Evolutionary conservation across 176 grass and related monocot species (phyloP), one percentile per base, ranked within the genome.

Genomic region (Cenchrus purpureus): DNA sequence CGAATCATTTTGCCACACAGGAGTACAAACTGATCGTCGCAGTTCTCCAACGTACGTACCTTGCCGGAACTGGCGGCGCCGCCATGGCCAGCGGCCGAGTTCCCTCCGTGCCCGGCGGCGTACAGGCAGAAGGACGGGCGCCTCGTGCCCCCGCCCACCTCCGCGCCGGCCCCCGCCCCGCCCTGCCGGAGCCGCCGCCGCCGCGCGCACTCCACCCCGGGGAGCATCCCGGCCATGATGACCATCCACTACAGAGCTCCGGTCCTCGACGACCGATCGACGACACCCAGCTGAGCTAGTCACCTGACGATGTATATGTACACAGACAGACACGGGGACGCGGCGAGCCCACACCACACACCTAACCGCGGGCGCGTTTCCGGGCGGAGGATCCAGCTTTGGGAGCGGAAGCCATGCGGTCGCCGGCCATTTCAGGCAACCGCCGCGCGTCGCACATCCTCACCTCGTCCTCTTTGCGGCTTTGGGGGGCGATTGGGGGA

Each of bases 141-240:
- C 75, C 91, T 87, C 6, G 89, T 67, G n/a, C 86, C 58, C 2
- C 43, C 46, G n/a, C 44, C 48, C 12, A 6, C 48, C 22, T 52
- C 71, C 71, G 46, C 17, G 8, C 4, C 65, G 17, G 12, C 9
- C 31, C 14, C 69, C 0, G 34, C 46, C 25, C 56, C 79, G 40
- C 69, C 67, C 57, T 88, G 94, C 44, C 91, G 56, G 28, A 96
- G 63, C 55, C 90, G 84, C 10, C 95, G 80, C 78, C 92, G 84
- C 77, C 95, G 90, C 32, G 92, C 90, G 65, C 88, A 92, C 78
- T 94, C 90, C 17, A 92, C 95, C 2, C 95, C 95, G 1, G 95
- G 90, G n/a, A 97, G 81, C 81, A 97, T 97, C 19, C 95, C 92
- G 34, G 92, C 95, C 90, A 97, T 93, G 81, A 83, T 78, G 34